Evolutionary conservation across 768 basidiomycete species (phyloP).

Genomic region (Tephrocybe rancida): DNA sequence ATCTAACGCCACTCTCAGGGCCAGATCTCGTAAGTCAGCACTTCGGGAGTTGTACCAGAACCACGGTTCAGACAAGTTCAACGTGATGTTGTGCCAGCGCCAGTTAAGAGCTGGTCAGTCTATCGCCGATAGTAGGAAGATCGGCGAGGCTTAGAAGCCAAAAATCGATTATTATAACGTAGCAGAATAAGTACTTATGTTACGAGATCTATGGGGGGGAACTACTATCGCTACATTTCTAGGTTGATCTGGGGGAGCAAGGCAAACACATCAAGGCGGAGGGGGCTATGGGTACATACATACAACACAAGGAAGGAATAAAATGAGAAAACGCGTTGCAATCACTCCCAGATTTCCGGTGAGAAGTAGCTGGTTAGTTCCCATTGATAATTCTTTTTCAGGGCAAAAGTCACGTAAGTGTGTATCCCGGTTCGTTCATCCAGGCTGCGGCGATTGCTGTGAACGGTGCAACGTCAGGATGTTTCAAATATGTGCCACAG

Average conservation of each 20-base stretch:
- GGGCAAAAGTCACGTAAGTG: constrained; percentile 32
- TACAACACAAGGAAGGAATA: not conserved
- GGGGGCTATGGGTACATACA: not conserved
- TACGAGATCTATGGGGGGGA: not conserved
- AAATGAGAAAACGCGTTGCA: not conserved
- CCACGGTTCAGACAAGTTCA: too few species aligned
- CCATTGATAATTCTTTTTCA: constrained; percentile 30
- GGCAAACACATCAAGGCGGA: not conserved
- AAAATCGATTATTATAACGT: too few species aligned
- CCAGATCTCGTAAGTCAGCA: too few species aligned
- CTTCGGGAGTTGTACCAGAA: too few species aligned
- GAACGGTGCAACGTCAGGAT: not conserved
- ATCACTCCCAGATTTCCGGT: constrained; percentile 27
- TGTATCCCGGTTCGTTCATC: constrained; percentile 26
- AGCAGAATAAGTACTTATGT: too few species aligned
- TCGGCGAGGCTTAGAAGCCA: too few species aligned
- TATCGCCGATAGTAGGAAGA: too few species aligned
- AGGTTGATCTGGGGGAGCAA: not conserved
- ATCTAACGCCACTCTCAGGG: too few species aligned
- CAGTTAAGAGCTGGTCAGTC: too few species aligned
- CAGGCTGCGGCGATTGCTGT: constrained; percentile 28
- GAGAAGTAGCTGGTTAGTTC: constrained; percentile 36
- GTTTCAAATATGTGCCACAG: not conserved
- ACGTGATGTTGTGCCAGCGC: too few species aligned
- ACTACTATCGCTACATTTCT: not conserved